A percentile compares a stretch with the other conserved stretches of the same genome.
phyloP scores from a whole-genome alignment of 2,329 filamentous ascomycete genomes.

The Alternaria triticimaculans region DNA sequence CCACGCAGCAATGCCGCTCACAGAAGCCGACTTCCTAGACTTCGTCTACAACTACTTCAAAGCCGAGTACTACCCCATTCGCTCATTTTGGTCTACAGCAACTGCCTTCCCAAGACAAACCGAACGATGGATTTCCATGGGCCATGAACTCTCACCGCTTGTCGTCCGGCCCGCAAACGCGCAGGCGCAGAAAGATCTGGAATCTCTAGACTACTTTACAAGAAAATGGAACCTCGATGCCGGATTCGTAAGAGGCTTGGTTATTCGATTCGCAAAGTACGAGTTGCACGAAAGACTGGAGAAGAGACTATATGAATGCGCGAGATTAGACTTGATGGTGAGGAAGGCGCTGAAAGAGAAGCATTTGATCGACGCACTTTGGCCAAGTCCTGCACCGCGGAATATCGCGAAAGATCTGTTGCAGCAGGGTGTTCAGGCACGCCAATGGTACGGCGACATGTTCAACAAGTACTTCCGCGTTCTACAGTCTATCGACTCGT shows the following conservation, averaged over 20 bases:
- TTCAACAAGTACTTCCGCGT: constrained; percentile 46
- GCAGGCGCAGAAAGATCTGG: constrained; percentile 47
- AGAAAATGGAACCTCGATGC: constrained; percentile 41
- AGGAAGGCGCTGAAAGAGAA: constrained; percentile 49
- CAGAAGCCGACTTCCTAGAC: constrained; percentile 42
- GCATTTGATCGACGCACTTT: constrained; percentile 44
- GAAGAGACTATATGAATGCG: constrained; percentile 45
- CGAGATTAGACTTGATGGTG: constrained; percentile 45
- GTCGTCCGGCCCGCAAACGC: constrained; percentile 46
- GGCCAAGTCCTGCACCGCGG: constrained; percentile 42
- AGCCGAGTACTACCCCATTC: constrained; percentile 47
- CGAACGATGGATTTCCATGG: constrained; percentile 42
- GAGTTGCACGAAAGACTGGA: constrained; percentile 46
- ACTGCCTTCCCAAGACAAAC: constrained; percentile 40
- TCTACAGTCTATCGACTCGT: constrained; percentile 41
- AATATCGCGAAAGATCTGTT: constrained; percentile 36
- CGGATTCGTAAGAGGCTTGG: constrained; percentile 40
- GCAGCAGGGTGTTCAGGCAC: constrained; percentile 42
- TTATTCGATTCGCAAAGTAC: constrained; percentile 44
- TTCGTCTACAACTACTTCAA: constrained; percentile 49
- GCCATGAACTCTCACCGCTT: constrained; percentile 43
- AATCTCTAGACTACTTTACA: constrained; percentile 42
- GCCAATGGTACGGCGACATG: constrained; percentile 49
- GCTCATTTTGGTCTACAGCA: constrained; percentile 46
- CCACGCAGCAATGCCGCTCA: constrained; percentile 41